Conservation (phyloP, 2,329 filamentous ascomycete species). For the Monilinia polystroma region DNA sequence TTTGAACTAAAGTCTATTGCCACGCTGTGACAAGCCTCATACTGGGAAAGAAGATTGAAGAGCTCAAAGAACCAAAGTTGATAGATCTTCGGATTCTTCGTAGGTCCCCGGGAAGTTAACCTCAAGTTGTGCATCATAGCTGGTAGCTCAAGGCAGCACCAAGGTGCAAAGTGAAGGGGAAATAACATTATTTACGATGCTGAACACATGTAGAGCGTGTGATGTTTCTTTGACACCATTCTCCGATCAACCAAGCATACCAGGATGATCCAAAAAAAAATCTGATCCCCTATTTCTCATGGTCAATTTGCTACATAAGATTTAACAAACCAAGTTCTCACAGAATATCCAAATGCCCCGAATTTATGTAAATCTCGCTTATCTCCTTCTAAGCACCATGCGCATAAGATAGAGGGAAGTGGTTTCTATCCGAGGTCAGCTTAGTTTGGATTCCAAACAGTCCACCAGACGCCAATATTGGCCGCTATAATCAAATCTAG, state of each 20-base stretch:
- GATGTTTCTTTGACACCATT: neutral
- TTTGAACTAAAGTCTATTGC: neutral
- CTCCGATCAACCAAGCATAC: neutral
- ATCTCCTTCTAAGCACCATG: neutral
- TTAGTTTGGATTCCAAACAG: conserved; percentile 62
- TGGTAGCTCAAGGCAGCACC: neutral
- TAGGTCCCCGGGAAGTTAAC: conserved; percentile 7
- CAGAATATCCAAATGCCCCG: neutral
- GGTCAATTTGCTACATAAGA: neutral
- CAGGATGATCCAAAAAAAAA: neutral
- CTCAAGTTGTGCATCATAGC: neutral
- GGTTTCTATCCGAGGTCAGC: neutral
- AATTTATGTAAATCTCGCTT: neutral
- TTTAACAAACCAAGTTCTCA: neutral
- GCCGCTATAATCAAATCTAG: conserved; percentile 87
- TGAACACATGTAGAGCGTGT: conserved; percentile 12
- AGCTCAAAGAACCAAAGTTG: neutral
- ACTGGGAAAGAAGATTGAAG: neutral
- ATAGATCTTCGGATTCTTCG: neutral
- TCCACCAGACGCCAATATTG: conserved; percentile 94
- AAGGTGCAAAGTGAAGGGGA: neutral
- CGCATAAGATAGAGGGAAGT: neutral
- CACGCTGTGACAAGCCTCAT: neutral
- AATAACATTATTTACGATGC: neutral
- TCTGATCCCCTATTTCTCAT: neutral